Evolutionary conservation across 2,329 filamentous ascomycete genomes (phyloP).

Genomic region (Monosporascus sp.): DNA sequence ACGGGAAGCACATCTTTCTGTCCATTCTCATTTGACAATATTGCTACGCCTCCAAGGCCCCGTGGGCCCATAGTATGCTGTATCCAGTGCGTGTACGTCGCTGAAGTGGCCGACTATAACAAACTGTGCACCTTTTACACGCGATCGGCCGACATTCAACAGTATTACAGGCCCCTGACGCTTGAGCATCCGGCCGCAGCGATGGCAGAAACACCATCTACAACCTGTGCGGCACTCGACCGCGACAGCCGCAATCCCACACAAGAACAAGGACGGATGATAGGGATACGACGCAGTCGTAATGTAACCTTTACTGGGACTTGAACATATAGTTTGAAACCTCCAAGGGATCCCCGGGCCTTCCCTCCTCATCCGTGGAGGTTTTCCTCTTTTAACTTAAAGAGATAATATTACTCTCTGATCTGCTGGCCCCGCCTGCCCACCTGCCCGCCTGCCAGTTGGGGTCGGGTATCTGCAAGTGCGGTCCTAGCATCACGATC

Average conservation of each 20-base stretch:
- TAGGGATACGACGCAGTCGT: too few relatives aligned
- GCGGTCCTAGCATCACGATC: constrained; percentile 4
- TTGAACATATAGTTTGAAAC: too few relatives aligned
- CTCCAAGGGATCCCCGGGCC: too few relatives aligned
- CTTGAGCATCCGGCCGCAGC: too few relatives aligned
- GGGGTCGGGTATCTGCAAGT: background rate
- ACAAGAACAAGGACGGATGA: too few relatives aligned
- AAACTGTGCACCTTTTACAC: background rate
- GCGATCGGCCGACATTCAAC: too few relatives aligned
- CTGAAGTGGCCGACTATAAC: background rate
- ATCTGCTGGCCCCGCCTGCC: background rate
- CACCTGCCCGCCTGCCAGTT: background rate
- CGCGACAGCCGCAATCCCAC: too few relatives aligned
- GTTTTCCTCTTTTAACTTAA: too few relatives aligned
- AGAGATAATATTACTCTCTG: too few relatives aligned
- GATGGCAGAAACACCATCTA: background rate
- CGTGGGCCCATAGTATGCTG: background rate
- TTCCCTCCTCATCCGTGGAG: background rate
- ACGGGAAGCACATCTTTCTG: background rate
- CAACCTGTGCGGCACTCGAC: too few relatives aligned
- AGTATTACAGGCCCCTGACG: too few relatives aligned
- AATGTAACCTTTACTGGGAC: too few relatives aligned
- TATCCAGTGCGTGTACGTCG: background rate
- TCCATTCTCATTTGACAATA: background rate
- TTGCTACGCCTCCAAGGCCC: background rate